Percentiles rank a stretch among this genome's conserved stretches.
phyloP scores from a whole-genome alignment of 768 basidiomycete species.

The Russula vinacea region DNA sequence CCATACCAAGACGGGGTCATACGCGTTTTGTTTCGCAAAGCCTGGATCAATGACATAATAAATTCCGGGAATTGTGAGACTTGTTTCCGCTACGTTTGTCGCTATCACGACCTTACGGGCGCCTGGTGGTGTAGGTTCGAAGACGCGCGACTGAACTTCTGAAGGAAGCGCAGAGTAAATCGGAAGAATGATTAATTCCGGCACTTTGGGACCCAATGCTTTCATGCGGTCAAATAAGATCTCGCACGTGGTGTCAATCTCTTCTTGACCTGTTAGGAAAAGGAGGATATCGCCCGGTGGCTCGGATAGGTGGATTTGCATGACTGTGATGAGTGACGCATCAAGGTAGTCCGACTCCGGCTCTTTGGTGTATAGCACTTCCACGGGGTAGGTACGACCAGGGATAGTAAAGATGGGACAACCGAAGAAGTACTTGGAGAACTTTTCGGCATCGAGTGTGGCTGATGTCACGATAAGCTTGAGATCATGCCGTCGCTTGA shows the following conservation, averaged over 20 bases:
- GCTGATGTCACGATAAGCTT: constrained; percentile 99
- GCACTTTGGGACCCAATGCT: constrained; percentile 96
- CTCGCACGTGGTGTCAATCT: constrained; percentile 97
- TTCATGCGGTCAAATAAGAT: constrained; percentile 99
- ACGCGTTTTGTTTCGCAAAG: constrained; percentile 98
- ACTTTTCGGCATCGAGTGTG: constrained; percentile 98
- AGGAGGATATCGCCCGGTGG: constrained; percentile 95
- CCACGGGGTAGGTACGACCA: constrained; percentile 98
- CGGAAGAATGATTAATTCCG: constrained; percentile 92
- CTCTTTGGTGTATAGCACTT: constrained; percentile 97
- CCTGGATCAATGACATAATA: constrained; percentile 99
- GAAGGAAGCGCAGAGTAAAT: constrained; percentile 98
- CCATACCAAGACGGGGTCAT: constrained; percentile 98
- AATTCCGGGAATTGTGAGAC: constrained; percentile 96
- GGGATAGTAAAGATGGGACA: constrained; percentile 99
- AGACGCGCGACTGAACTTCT: constrained; percentile 96
- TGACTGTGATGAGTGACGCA: constrained; percentile 95
- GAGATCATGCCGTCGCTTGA: constrained; percentile 90
- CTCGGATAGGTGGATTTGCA: constrained; percentile 99
- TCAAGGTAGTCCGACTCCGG: constrained; percentile 97
- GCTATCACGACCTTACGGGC: constrained; percentile 99
- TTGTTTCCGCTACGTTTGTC: constrained; percentile 99
- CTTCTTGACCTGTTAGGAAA: constrained; percentile 98
- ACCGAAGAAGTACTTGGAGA: constrained; percentile 97
- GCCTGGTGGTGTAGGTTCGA: constrained; percentile 96